These are phyloP conservation scores for Saccharomycopsis schoenii DNA, from an alignment of 805 yeast genomes.

Conservation along the genomic window DNA sequence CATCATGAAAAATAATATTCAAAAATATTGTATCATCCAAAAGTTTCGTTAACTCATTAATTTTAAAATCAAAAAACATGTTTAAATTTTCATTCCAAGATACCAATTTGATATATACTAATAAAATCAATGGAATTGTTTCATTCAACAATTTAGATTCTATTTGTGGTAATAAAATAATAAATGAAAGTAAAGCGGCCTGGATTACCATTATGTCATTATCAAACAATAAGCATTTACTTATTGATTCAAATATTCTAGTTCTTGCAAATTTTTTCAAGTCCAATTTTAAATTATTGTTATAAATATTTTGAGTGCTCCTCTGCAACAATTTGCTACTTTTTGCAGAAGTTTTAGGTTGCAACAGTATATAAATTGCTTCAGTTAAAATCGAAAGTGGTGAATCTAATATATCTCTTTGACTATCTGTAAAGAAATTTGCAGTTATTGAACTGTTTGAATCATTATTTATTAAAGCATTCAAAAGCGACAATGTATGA, in stretches of 20 bases:
- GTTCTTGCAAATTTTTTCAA: background rate
- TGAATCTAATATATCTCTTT: background rate
- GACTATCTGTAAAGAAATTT: background rate
- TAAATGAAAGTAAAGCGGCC: slow-evolving; percentile 8
- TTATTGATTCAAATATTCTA: slow-evolving; percentile 6
- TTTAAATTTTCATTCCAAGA: slow-evolving; percentile 11
- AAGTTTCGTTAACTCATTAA: background rate
- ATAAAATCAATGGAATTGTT: background rate
- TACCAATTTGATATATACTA: slow-evolving; percentile 9
- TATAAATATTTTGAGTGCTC: slow-evolving; percentile 1
- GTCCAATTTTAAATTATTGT: slow-evolving; percentile 1
- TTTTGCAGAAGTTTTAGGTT: background rate
- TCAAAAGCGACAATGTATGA: slow-evolving; percentile 1
- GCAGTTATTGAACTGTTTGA: background rate
- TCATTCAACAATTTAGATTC: background rate
- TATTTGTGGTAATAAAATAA: slow-evolving; percentile 8
- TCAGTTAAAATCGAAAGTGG: background rate
- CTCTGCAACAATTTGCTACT: background rate
- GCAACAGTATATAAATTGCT: background rate
- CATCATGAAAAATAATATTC: background rate
- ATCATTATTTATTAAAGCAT: background rate
- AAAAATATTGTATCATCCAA: background rate
- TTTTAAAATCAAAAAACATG: slow-evolving; percentile 5
- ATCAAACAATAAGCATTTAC: slow-evolving; percentile 11
- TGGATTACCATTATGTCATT: slow-evolving; percentile 11